Base-by-base conservation (phyloP, 345 rosid genomes). In the Populus davidiana region DNA sequence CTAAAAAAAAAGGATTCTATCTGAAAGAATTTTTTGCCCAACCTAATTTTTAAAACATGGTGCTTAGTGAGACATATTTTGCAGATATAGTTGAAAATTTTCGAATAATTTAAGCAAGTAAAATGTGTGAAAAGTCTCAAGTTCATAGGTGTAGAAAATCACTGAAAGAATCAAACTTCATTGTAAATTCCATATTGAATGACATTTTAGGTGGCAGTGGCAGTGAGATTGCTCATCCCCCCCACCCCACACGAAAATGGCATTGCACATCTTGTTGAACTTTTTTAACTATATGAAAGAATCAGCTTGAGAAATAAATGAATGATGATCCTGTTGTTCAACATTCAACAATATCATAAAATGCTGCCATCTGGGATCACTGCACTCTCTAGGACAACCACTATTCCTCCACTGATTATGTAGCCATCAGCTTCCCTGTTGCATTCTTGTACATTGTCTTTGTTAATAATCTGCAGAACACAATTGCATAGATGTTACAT, bases 401-500 rank as follows among this genome's bases (percentile, higher is more conserved):
- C 85, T 43, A 92, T 89, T 73, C 97, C 96, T 6, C 80, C 88
- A 69, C 89, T 86, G 76, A 94, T 90, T 47, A 92, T 79, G 77
- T 90, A 94, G 31, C 98, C 98, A 41, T 80, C 71, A 18, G 75
- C 82, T 76, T 92, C 97, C 70, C 89, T 83, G 47, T 86, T 83
- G 35, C 85, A 86, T 89, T 92, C 96, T 79, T 85, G 70, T 52
- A 92, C 94, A n/a, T 79, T 85, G 72, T 91, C 96, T 81, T 71
- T 86, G 76, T 94, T 92, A 12, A 91, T 84, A 21, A 92, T 88
- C 98, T 92, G 88, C 82, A 81, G 25, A 35, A 23, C 54, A 69
- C 33, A 36, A 63, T 12, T 29, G 17, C 12, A 12, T 20, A 35
- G 59, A 69, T 29, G 13, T 31, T 56, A 25, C 35, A 38, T 66